Evolutionary conservation across 192 early-diverging fungal species (phyloP).

Genomic region (Pilaira anomala): DNA sequence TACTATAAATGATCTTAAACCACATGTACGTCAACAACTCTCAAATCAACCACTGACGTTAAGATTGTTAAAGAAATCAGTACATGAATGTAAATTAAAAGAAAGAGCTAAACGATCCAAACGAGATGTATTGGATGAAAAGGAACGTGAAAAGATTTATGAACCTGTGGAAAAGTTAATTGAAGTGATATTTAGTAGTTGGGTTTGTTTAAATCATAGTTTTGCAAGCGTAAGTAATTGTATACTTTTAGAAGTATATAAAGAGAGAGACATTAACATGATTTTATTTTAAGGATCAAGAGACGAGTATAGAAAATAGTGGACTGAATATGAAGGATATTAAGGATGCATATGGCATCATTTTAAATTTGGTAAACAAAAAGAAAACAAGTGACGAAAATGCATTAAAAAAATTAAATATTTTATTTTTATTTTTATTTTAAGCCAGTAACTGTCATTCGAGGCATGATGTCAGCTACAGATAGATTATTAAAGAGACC

Average conservation of each 20-base stretch:
- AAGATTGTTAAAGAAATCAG: conserved; percentile 16
- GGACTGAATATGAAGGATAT: conserved; percentile 65
- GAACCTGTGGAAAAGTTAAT: conserved; percentile 29
- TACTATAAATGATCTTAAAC: conserved; percentile 72
- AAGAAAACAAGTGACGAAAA: neutral
- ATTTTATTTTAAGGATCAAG: conserved; percentile 36
- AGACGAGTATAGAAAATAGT: conserved; percentile 47
- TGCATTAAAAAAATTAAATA: neutral
- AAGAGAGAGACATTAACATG: neutral
- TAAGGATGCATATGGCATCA: conserved; percentile 57
- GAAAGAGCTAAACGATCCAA: neutral
- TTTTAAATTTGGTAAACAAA: conserved; percentile 54
- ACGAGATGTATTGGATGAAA: neutral
- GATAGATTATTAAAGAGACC: conserved; percentile 70
- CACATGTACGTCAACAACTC: conserved; percentile 15
- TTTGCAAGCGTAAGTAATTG: conserved; percentile 45
- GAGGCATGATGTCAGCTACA: conserved; percentile 73
- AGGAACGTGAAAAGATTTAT: conserved; percentile 23
- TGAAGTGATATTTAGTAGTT: conserved; percentile 46
- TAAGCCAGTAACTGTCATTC: conserved; percentile 57
- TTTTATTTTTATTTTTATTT: conserved; percentile 12
- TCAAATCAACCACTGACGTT: conserved; percentile 23
- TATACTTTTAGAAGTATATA: neutral
- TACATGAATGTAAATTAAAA: conserved; percentile 22
- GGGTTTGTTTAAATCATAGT: conserved; percentile 61